Percentiles rank a stretch among this genome's conserved stretches.
Conservation (phyloP, 768 basidiomycete species). For the Plicaturopsis crispa region DNA sequence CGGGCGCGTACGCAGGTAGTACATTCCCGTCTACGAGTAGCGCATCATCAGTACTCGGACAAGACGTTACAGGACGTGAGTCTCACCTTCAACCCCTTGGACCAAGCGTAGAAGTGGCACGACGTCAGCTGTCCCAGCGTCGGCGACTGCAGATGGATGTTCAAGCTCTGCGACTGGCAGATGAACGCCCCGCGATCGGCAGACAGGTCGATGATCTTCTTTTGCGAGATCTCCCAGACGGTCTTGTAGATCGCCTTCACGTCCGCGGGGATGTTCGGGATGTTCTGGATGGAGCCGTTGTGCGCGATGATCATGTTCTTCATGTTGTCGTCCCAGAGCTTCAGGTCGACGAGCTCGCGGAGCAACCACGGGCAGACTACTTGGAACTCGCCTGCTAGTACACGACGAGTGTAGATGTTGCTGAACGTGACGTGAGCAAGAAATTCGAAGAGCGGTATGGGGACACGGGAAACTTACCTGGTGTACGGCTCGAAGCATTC, state of each 20-base stretch:
- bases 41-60: too few relatives aligned
- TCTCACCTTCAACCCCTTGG: conserved; percentile 96
- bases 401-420: conserved; percentile 98
- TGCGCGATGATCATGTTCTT: conserved; percentile 99
- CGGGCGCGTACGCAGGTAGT: conserved; percentile 91
- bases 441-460: neutral
- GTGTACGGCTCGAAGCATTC: conserved; percentile 99
- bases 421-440: conserved; percentile 30
- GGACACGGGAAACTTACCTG: conserved; percentile 37
- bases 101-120: conserved; percentile 99
- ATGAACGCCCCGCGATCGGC: conserved; percentile 99
- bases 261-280: conserved; percentile 81
- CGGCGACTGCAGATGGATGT: conserved; percentile 86
- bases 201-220: conserved; percentile 95
- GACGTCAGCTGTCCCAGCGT: conserved; percentile 88
- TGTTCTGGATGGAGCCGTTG: conserved; percentile 83
- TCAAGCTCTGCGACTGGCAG: conserved; percentile 92
- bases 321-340: conserved; percentile 97
- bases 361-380: conserved; percentile 98
- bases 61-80: too few relatives aligned
- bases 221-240: conserved; percentile 99
- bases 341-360: conserved; percentile 92
- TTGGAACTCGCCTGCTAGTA: conserved; percentile 99
- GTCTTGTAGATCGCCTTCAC: conserved; percentile 99
- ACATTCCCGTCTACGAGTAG: conserved; percentile 99